phyloP scores from a whole-genome alignment of 2,329 filamentous ascomycete genomes.

The Calonectria hawksworthii region DNA sequence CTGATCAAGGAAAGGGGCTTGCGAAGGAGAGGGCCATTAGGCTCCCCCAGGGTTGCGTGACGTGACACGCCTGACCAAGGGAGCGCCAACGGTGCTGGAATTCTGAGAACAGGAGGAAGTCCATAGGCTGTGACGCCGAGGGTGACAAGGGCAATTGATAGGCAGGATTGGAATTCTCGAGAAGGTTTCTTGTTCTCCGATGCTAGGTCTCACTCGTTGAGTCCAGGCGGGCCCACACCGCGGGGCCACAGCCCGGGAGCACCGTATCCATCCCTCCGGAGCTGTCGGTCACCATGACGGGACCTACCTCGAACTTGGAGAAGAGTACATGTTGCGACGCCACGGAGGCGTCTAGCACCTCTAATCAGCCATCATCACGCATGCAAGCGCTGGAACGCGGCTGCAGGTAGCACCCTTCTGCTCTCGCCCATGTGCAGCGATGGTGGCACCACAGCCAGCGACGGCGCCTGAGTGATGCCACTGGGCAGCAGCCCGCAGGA shows the following conservation, averaged over 20 bases:
- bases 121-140: neutral
- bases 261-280: constrained; percentile 23
- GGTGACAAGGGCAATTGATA: neutral
- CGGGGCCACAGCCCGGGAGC: constrained; percentile 43
- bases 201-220: neutral
- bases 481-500: constrained; percentile 22
- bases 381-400: neutral
- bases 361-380: neutral
- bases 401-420: neutral
- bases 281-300: constrained; percentile 7
- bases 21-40: constrained; percentile 31
- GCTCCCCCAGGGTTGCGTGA: constrained; percentile 34
- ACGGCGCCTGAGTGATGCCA: constrained; percentile 23
- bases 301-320: neutral
- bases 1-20: constrained; percentile 5
- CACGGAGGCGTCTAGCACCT: neutral
- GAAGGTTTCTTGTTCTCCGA: neutral
- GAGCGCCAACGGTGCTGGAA: neutral
- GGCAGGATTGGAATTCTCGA: constrained; percentile 2
- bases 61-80: constrained; percentile 31
- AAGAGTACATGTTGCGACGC: neutral
- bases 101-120: neutral
- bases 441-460: constrained; percentile 16
- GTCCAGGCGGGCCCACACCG: constrained; percentile 33
- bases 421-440: neutral